Conservation (phyloP, 257 asterid species). For the Penstemon davidsonii region DNA sequence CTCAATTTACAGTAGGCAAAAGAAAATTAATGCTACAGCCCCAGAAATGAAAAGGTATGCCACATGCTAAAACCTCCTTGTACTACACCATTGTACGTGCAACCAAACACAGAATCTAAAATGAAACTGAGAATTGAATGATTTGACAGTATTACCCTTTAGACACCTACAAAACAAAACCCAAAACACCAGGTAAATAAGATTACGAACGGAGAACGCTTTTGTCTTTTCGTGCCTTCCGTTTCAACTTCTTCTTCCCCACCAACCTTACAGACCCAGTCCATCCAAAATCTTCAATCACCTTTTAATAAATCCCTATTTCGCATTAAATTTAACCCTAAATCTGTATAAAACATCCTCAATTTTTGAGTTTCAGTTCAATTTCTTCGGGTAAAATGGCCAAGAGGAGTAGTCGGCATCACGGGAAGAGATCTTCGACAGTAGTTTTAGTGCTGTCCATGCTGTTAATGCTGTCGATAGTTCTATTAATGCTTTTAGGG, state of each 20-base stretch:
- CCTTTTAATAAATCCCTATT: neutral
- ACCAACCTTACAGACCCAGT: conserved; percentile 14
- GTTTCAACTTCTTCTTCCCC: conserved; percentile 22
- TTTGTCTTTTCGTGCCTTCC: conserved; percentile 24
- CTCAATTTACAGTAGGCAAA: too few species aligned
- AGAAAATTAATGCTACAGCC: too few species aligned
- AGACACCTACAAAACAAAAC: conserved; percentile 2
- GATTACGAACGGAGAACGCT: neutral
- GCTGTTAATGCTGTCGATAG: conserved; percentile 74
- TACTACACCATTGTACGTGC: too few species aligned
- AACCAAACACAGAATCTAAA: neutral
- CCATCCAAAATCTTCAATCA: conserved; percentile 15
- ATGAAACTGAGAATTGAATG: neutral
- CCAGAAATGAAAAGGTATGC: too few species aligned
- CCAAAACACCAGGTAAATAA: neutral
- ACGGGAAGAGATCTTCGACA: conserved; percentile 68
- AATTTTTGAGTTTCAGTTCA: conserved; percentile 8
- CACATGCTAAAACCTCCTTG: too few species aligned
- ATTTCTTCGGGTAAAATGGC: conserved; percentile 38
- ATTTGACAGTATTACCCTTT: conserved; percentile 25
- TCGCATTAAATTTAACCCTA: neutral
- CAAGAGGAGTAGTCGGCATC: conserved; percentile 65
- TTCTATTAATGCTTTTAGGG: conserved; percentile 75
- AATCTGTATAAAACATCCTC: neutral
- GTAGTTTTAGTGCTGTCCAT: conserved; percentile 60